phyloP scores from a whole-genome alignment of 2,329 filamentous ascomycete genomes.

The Venturia asperata region DNA sequence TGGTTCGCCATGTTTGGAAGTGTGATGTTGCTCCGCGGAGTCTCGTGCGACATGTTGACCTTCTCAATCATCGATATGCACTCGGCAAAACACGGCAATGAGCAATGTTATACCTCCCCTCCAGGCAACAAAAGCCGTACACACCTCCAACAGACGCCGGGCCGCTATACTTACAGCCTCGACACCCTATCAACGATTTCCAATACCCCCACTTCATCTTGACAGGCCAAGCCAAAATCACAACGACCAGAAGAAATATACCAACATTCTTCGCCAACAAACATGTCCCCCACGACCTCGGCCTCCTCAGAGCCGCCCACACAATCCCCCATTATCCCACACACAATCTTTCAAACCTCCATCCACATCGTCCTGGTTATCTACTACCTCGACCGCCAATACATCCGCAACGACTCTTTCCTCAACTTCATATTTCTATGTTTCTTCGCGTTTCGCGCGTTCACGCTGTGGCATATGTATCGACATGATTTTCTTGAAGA shows the following conservation, averaged over 20 bases:
- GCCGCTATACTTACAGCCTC: neutral
- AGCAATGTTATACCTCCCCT: neutral
- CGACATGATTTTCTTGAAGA: neutral
- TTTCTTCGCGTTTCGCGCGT: neutral
- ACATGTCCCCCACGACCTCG: neutral
- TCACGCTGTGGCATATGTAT: neutral
- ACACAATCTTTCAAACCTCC: neutral
- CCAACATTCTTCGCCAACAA: too few relatives aligned
- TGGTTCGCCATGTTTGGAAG: neutral
- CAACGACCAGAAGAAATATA: too few relatives aligned
- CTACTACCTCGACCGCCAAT: neutral
- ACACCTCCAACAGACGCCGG: neutral
- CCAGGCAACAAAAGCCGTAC: neutral
- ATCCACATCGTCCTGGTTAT: neutral
- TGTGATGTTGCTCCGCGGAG: neutral
- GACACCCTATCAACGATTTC: neutral
- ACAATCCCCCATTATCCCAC: neutral
- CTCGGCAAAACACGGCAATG: neutral
- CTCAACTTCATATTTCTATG: neutral
- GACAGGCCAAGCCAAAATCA: too few relatives aligned
- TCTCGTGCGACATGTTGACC: neutral
- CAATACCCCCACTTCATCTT: neutral
- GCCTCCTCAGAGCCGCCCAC: neutral
- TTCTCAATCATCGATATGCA: neutral
- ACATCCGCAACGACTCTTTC: neutral